Base-by-base conservation (phyloP, 805 yeast genomes). In the Debaryomyces castellii region DNA sequence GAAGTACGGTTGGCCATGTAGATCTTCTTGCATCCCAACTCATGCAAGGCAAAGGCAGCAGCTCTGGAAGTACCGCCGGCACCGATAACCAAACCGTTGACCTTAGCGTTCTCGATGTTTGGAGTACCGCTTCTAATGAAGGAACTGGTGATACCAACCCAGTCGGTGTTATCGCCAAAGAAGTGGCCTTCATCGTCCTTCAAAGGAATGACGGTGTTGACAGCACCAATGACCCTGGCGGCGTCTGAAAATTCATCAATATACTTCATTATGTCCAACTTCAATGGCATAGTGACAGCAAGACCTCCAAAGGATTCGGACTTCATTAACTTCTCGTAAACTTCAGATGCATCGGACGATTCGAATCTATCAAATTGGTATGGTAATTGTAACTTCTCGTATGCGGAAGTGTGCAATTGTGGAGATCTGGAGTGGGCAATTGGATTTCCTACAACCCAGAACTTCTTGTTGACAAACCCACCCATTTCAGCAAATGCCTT, bases 11-110 rank as follows among this genome's bases (percentile, higher is more conserved):
- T 92, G 47, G 88, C 62, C 73, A 92, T 73, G 69, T 82, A 89
- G 48, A 92, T 87, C 54, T 74, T 81, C 18, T 69, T 55, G 64
- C 95, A 89, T 2, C 97, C 97, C 72, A 92, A 69, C 49, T 80
- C 59, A 59, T 82, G 79, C 52, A 94, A 74, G 1, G 99, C 97
- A 63, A 80, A 90, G 12, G 88, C 81, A 0, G 97, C 98, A 35
- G 99, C 97, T 58, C 97, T 79, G 1, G 97, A 84, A 21, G 99
- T 91, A 37, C 99, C 99, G 35, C 99, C 99, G 17, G 96, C 97
- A 42, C 99, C 99, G 52, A 94, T 74, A 38, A 94, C 86, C 48
- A 91, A 69, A 25, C 97, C 97, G 46, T 77, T 69, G 10, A 75
- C 70, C 12, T 55, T 48, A 24, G 58, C 56, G 47, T 55, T 59